Evolutionary conservation across 1,284 basidiomycete genomes (phyloP), one percentile per base, ranked within the genome.

Genomic region (Sutorius eximius): DNA sequence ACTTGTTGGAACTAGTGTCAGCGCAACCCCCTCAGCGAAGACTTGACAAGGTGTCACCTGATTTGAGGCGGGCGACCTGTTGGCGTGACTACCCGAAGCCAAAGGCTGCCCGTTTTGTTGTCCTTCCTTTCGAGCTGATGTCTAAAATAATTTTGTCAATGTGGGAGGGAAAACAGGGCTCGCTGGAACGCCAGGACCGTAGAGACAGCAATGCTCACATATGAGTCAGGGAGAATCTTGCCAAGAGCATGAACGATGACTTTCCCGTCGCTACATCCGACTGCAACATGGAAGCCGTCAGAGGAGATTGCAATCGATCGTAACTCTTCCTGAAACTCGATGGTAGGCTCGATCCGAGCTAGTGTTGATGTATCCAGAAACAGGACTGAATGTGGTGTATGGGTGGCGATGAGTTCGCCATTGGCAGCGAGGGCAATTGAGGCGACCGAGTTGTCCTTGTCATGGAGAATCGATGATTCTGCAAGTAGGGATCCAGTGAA

Each of bases 311-410:
- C 27, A 3, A 49, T 13, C 0, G 47, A 49, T 0, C 5, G 0
- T 24, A 49, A 22, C 0, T 0, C 5, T 5, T 3, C 11, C 3
- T 13, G 16, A 4, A 22, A 15, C 6, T 30, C 1, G 8, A 49
- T 30, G 15, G 2, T 0, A 1, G 44, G 27, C 2, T 15, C 10
- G 7, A 49, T 48, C 2, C 1, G 29, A 3, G 15, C 0, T 15
- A 49, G 11, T 9, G 45, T 30, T 2, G 20, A 49, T 22, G 20
- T 2, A 5, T 49, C 47, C 20, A 49, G 45, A 44, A 49, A 49
- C 2, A 6, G 9, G 29, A 49, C 13, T 6, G 29, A 9, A 1
- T 3, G 10, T 7, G 1, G 3, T 5, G 4, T 0, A 2, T 16
- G 5, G 18, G 41, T 20, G 2, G 44, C 4, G 5, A 49, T 48